Conservation (phyloP, 345 rosid genomes). For the Salix brachista region DNA sequence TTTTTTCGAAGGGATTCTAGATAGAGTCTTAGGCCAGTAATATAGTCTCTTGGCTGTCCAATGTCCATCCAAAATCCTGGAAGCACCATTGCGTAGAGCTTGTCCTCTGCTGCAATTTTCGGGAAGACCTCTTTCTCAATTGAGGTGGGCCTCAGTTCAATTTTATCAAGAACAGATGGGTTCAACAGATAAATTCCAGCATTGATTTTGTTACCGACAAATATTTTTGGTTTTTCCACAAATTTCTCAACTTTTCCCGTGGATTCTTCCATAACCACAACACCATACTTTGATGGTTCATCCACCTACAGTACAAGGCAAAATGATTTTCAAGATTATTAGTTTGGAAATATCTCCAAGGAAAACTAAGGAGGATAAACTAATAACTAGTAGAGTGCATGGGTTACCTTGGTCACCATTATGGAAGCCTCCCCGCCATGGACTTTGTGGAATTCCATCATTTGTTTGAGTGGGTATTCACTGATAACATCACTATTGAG, state of each 20-base stretch:
- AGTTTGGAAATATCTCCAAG: background rate
- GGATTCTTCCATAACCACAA: slow-evolving; percentile 86
- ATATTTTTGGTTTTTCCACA: slow-evolving; percentile 90
- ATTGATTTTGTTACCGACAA: slow-evolving; percentile 96
- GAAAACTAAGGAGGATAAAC: background rate
- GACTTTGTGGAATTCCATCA: slow-evolving; percentile 79
- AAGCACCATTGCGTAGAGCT: slow-evolving; percentile 87
- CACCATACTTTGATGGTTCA: slow-evolving; percentile 98
- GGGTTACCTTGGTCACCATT: slow-evolving; percentile 94
- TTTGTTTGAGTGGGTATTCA: slow-evolving; percentile 80
- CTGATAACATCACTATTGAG: slow-evolving; percentile 99
- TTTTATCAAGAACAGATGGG: slow-evolving; percentile 83
- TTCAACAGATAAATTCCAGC: slow-evolving; percentile 92
- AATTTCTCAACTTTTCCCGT: slow-evolving; percentile 80
- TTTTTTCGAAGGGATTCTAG: slow-evolving; percentile 84
- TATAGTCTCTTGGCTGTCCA: slow-evolving; percentile 97
- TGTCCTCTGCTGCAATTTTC: slow-evolving; percentile 70
- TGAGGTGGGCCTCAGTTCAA: slow-evolving; percentile 89
- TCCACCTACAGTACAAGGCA: slow-evolving; percentile 52
- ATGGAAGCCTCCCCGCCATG: slow-evolving; percentile 99
- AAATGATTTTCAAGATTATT: background rate
- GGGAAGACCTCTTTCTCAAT: slow-evolving; percentile 98
- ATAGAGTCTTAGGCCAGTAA: slow-evolving; percentile 86
- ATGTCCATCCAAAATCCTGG: slow-evolving; percentile 99
- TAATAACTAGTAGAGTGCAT: background rate